Evolutionary conservation across 1,139 yeast species (phyloP), one percentile per base, ranked within the genome.

Genomic region (Arxiozyma bovina): DNA sequence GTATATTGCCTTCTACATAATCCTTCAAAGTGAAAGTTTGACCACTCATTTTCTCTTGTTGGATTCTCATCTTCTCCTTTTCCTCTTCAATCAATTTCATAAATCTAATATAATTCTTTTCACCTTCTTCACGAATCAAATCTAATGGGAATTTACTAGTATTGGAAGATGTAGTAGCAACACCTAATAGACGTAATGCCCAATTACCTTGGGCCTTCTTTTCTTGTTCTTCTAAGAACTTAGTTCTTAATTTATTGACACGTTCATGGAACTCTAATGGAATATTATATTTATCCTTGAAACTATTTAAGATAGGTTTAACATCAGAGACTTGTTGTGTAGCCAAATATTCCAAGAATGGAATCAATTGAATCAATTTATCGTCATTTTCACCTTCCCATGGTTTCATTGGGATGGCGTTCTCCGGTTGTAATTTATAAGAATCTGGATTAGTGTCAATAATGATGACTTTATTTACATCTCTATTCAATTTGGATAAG

Each of bases 301-400:
- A 94, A 3, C 96, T 81, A 61, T 78, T 77, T 65, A 94, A 76
- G 49, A 90, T 81, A 46, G 96, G 96, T 73, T 98, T 86, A 55
- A 94, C 93, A 72, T 93, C 99, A 70, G 81, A 81, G 62, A 87
- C 78, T 58, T 88, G 94, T 70, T 89, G 96, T 22, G 96, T 87
- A 20, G 97, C 99, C 60, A 93, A 75, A 76, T 89, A 94, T 73
- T 93, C 99, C 65, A 93, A 81, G 74, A 93, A 85, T 58, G 98
- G 98, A 66, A 93, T 89, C 72, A 91, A 75, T 64, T 79, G 78
- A 64, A 93, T 78, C 66, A 93, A 78, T 56, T 76, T 80, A 70
- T 91, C 97, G 68, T 87, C 95, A 42, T 88, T 78, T 59, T 76
- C 75, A 60, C 99, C 99, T 57, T 79, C 79, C 99, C 99, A 93